These are phyloP conservation scores for Xylaria arbuscula DNA, from an alignment of 2,329 filamentous ascomycete species.

Conservation along the genomic window DNA sequence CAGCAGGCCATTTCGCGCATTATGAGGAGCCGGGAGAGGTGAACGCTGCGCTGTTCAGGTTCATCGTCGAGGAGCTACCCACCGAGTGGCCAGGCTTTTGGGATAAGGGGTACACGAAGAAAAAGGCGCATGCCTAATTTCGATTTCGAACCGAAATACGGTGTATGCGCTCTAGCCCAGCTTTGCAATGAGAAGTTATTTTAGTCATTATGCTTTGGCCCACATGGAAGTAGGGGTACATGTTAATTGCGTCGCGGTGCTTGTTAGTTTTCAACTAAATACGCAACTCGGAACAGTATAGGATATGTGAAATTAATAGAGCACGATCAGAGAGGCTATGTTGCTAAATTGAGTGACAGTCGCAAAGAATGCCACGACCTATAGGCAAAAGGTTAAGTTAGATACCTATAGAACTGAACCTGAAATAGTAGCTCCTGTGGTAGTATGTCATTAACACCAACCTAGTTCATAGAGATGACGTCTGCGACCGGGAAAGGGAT, in stretches of 20 bases:
- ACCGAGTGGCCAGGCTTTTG: slow-evolving; percentile 39
- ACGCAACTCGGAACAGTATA: no score
- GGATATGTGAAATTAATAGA: not conserved
- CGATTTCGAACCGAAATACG: not conserved
- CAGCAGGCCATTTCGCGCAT: slow-evolving; percentile 53
- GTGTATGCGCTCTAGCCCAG: not conserved
- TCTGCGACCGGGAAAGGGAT: no score
- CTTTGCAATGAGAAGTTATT: no score
- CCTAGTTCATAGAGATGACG: not conserved
- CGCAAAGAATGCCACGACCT: no score
- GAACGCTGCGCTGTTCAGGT: slow-evolving; percentile 43
- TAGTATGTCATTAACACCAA: not conserved
- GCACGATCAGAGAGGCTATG: not conserved
- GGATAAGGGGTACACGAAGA: slow-evolving; percentile 39
- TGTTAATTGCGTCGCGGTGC: not conserved
- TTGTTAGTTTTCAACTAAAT: not conserved
- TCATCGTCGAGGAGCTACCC: slow-evolving; percentile 42
- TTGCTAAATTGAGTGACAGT: no score
- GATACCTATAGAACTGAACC: no score
- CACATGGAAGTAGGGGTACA: not conserved
- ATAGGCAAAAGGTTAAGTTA: no score
- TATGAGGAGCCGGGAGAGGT: slow-evolving; percentile 47
- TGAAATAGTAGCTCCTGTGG: not conserved
- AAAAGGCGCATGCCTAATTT: slow-evolving; percentile 23
- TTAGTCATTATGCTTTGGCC: not conserved